Evolutionary conservation across 768 basidiomycete genomes (phyloP).

Genomic region (Lyophyllum decastes): DNA sequence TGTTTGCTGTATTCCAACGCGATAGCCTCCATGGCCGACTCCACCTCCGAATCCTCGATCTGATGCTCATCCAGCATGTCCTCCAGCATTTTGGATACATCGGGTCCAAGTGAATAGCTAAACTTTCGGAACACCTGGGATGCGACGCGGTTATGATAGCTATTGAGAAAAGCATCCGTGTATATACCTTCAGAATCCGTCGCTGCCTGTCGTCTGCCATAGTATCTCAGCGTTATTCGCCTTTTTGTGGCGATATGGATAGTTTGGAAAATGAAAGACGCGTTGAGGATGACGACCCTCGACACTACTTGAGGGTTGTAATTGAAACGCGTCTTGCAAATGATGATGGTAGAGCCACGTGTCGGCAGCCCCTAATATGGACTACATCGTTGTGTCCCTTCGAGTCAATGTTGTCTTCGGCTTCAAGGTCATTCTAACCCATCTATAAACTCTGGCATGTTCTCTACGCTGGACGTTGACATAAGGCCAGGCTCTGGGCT

Average conservation of each 20-base stretch:
- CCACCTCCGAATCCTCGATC: constrained; percentile 68
- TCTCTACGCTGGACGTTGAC: constrained; percentile 72
- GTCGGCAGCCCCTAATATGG: constrained; percentile 15
- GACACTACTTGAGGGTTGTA: neutral
- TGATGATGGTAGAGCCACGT: constrained; percentile 3
- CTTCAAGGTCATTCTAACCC: neutral
- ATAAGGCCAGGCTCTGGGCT: constrained; percentile 75
- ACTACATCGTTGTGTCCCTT: neutral
- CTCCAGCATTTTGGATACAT: constrained; percentile 72
- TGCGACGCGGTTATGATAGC: neutral
- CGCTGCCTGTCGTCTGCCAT: constrained; percentile 50
- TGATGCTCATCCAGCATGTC: constrained; percentile 71
- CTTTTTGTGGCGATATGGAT: too few relatives aligned
- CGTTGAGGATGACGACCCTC: neutral
- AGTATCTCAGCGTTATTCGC: constrained; percentile 16
- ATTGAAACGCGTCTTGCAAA: constrained; percentile 8
- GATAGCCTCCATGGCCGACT: constrained; percentile 75
- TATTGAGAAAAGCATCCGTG: neutral
- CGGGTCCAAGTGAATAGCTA: constrained; percentile 83
- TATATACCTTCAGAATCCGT: constrained; percentile 46
- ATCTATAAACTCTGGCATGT: constrained; percentile 39
- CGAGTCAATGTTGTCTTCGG: constrained; percentile 1
- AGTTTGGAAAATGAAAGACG: neutral
- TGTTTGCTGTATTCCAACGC: constrained; percentile 90
- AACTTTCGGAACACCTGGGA: constrained; percentile 83